A percentile compares a stretch with the other conserved stretches of the same genome.
These are phyloP conservation scores for Ulmus americana DNA, from an alignment of 331 rosid species.

Conservation along the genomic window DNA sequence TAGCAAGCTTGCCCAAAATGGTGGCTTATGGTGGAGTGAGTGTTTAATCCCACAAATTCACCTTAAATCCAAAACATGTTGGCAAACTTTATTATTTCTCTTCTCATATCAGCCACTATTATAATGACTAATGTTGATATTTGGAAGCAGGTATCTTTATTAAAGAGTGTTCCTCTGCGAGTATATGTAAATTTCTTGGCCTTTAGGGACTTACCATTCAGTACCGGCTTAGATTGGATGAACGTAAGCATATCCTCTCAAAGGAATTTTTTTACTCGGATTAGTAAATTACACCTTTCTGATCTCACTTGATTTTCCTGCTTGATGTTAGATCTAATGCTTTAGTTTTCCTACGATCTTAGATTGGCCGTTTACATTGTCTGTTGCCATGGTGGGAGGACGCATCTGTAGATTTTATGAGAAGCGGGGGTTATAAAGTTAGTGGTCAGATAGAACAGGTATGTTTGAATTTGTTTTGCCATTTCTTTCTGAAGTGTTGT, in stretches of 20 bases:
- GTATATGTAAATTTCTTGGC: slow-evolving; percentile 51
- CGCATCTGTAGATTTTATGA: slow-evolving; percentile 76
- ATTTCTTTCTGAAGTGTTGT: neutral
- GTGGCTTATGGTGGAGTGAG: slow-evolving; percentile 79
- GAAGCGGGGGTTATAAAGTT: slow-evolving; percentile 75
- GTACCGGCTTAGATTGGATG: slow-evolving; percentile 52
- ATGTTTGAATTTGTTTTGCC: slow-evolving; percentile 13
- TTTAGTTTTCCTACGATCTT: slow-evolving; percentile 21
- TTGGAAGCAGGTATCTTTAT: slow-evolving; percentile 52
- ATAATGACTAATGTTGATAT: slow-evolving; percentile 23
- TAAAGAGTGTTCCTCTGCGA: slow-evolving; percentile 75
- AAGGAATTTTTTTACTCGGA: neutral
- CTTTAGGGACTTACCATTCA: slow-evolving; percentile 43
- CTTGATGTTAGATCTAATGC: slow-evolving; percentile 10
- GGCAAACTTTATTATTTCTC: neutral
- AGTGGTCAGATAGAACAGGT: slow-evolving; percentile 55
- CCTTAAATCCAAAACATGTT: slow-evolving; percentile 1
- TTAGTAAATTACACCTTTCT: neutral
- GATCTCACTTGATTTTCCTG: neutral
- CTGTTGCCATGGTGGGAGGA: slow-evolving; percentile 86
- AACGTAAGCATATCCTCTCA: slow-evolving; percentile 49
- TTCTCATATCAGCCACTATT: neutral
- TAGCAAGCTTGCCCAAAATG: slow-evolving; percentile 56
- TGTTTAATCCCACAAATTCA: slow-evolving; percentile 15
- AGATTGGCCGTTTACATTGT: slow-evolving; percentile 96